Evolutionary conservation across 441 rosid species (phyloP), one percentile per base, ranked within the genome.

Genomic region (Breynia disticha): DNA sequence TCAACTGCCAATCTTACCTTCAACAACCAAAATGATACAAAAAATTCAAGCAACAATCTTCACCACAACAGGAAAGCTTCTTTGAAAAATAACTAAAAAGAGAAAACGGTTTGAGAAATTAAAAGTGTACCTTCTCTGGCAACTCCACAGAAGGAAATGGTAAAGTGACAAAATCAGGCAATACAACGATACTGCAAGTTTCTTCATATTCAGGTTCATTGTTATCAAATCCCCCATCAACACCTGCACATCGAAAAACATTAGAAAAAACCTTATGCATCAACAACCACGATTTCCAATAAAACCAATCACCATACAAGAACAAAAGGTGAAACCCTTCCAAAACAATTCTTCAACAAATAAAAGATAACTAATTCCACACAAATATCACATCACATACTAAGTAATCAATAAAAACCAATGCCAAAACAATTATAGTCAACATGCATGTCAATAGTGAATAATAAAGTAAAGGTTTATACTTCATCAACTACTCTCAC

Each of bases 141-240:
- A 88, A 72, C 67, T 88, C 95, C 65, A 93, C 95, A 19, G 90
- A 82, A 66, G 98, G 98, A 70, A 84, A 86, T 15, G 88, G 81
- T 58, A 89, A 84, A 42, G 87, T 74, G 24, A 77, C 78, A 54
- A 79, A 76, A 61, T 70, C 80, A 45, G 98, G 98, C 70, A 93
- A 76, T 56, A 93, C 63, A 47, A 89, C 84, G 41, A 89, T 81
- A 54, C 61, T 78, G 59, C 75, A 72, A 55, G 77, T 67, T 67
- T 84, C 95, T 60, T 86, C 97, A 59, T 83, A 86, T 72, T 86
- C 88, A 52, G 79, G 73, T 60, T 82, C 97, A 66, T 65, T 84
- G 78, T 76, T 86, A 68, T 93, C 98, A 65, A 93, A 93, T 15
- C 96, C 97, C 47, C 96, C 98, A 46, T 86, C 96, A 54, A 84